A percentile compares a stretch with the other conserved stretches of the same genome.
phyloP scores from a whole-genome alignment of 176 grass and related monocot species.

The Zea mays region DNA sequence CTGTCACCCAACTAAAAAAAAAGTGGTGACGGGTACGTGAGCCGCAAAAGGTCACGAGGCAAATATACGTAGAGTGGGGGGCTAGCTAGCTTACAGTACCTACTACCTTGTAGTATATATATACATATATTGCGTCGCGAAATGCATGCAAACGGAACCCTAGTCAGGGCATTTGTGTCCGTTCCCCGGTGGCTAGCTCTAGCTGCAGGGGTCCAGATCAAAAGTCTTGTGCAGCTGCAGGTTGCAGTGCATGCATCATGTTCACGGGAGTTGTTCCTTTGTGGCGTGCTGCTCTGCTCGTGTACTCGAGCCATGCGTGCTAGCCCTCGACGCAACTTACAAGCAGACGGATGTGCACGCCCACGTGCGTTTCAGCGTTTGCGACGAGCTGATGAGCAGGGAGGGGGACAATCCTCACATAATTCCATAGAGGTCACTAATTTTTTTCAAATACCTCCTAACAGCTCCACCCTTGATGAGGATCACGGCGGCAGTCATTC shows the following conservation, averaged over 20 bases:
- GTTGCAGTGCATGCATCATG: neutral
- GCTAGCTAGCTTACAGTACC: neutral
- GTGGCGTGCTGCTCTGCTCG: neutral
- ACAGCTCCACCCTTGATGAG: no score
- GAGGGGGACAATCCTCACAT: no score
- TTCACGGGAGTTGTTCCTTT: constrained; percentile 26
- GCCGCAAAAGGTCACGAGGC: neutral
- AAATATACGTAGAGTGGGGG: neutral
- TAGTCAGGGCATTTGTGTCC: neutral
- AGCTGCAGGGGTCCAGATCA: constrained; percentile 6
- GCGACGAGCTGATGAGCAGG: neutral
- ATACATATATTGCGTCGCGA: neutral
- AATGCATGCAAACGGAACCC: neutral
- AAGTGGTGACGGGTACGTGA: neutral
- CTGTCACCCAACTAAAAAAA: neutral
- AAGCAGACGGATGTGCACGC: neutral
- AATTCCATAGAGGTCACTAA: no score
- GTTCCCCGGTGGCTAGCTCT: neutral
- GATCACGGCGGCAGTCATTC: neutral
- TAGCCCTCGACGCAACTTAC: neutral
- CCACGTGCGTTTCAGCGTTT: neutral
- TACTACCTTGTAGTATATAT: neutral
- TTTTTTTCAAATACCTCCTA: no score
- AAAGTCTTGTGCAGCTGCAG: neutral
- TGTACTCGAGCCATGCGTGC: neutral